Conservation (phyloP, 73 alveolate genomes). For the Paramecium pentaurelia region DNA sequence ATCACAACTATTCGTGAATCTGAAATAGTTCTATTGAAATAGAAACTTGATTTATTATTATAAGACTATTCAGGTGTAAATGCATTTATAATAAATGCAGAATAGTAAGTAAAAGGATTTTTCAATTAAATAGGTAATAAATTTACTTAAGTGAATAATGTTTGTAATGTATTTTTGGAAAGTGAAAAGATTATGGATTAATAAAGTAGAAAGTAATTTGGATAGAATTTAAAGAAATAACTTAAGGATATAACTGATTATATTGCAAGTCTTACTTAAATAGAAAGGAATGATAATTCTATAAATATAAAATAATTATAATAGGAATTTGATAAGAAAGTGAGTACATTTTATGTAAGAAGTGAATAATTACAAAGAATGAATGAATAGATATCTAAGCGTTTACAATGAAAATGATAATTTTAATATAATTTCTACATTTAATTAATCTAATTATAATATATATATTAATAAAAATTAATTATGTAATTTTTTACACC, state of each 20-base stretch:
- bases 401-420: neutral
- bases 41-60: neutral
- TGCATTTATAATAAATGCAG: neutral
- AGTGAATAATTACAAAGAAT: conserved; percentile 9
- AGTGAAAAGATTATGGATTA: neutral
- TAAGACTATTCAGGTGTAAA: conserved; percentile 5
- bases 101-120: neutral
- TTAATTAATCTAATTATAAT: neutral
- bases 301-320: neutral
- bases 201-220: neutral
- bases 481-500: conserved; percentile 1
- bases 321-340: conserved; percentile 22
- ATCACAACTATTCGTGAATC: neutral
- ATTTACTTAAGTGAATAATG: neutral
- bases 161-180: neutral
- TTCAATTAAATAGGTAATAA: neutral
- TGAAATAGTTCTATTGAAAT: neutral
- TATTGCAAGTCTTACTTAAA: neutral
- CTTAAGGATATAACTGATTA: neutral
- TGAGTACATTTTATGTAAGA: conserved; percentile 16
- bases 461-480: neutral
- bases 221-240: neutral
- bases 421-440: neutral
- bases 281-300: neutral
- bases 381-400: neutral